Evolutionary conservation across 73 alveolate genomes (phyloP).

Genomic region (Effrenium voratum): DNA sequence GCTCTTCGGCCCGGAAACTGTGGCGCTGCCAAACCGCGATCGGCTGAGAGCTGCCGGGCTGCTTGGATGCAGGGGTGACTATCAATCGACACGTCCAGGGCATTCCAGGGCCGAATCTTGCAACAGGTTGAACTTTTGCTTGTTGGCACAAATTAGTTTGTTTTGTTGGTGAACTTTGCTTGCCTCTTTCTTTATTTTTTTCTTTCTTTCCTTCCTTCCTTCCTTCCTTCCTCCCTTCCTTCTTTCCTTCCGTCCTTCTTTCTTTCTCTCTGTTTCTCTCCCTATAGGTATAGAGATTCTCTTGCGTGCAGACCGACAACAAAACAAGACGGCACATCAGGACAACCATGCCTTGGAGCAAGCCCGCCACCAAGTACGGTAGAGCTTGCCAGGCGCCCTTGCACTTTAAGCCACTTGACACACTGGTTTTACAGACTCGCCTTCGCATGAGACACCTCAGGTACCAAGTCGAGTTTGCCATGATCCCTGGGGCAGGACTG

Average conservation of each 20-base stretch:
- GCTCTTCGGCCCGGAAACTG: slow-evolving; percentile 57
- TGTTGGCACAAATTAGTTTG: neutral
- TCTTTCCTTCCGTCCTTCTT: too few species aligned
- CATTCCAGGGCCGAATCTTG: too few species aligned
- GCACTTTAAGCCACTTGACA: neutral
- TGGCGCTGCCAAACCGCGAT: slow-evolving; percentile 30
- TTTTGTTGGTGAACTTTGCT: neutral
- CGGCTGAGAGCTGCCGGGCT: slow-evolving; percentile 50
- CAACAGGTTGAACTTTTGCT: neutral
- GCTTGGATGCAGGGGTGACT: neutral
- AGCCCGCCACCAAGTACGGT: too few species aligned
- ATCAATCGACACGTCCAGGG: neutral
- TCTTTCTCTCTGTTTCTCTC: too few species aligned
- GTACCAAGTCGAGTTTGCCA: slow-evolving; percentile 43
- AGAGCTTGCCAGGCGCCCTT: neutral
- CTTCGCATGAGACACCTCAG: neutral
- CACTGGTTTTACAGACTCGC: neutral
- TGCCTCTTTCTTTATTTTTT: neutral
- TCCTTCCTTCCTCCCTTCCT: too few species aligned
- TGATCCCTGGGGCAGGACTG: slow-evolving; percentile 57
- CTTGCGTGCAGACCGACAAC: too few species aligned
- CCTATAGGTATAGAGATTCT: too few species aligned
- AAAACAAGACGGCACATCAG: too few species aligned
- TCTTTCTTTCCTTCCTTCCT: too few species aligned
- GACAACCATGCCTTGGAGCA: too few species aligned